Evolutionary conservation across 192 early-diverging fungal species (phyloP).

Genomic region (Entrophospora sp.): DNA sequence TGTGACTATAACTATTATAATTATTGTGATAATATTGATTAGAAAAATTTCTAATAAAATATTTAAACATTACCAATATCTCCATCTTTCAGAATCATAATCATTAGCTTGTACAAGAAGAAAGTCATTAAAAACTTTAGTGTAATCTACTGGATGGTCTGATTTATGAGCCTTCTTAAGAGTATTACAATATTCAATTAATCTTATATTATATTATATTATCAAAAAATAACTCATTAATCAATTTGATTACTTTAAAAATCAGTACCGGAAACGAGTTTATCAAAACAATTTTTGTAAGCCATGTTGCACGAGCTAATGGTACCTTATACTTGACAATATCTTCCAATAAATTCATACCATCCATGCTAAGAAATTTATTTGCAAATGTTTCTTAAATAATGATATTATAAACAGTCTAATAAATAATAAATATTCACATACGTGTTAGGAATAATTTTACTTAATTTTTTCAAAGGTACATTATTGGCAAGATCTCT

Average conservation of each 20-base stretch:
- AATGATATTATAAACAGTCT: neutral
- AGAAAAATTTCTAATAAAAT: no score
- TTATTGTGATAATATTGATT: no score
- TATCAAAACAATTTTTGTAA: conserved; percentile 56
- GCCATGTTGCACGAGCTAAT: conserved; percentile 58
- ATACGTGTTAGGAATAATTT: conserved; percentile 32
- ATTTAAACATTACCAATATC: neutral
- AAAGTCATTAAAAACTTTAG: neutral
- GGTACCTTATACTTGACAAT: conserved; percentile 49
- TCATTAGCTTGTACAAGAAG: neutral
- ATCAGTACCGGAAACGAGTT: conserved; percentile 43
- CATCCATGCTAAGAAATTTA: conserved; percentile 54
- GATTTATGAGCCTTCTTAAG: neutral
- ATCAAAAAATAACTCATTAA: neutral
- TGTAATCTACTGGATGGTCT: neutral
- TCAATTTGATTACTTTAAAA: neutral
- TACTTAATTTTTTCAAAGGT: conserved; percentile 37
- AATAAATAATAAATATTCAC: neutral
- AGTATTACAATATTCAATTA: neutral
- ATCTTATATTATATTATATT: neutral
- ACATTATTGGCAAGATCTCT: conserved; percentile 33
- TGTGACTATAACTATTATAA: no score
- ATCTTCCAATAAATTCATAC: conserved; percentile 50
- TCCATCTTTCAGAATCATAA: conserved; percentile 6
- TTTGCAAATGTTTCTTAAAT: no score